phyloP scores from a whole-genome alignment of 257 asterid species.

The Eustoma russellianum region DNA sequence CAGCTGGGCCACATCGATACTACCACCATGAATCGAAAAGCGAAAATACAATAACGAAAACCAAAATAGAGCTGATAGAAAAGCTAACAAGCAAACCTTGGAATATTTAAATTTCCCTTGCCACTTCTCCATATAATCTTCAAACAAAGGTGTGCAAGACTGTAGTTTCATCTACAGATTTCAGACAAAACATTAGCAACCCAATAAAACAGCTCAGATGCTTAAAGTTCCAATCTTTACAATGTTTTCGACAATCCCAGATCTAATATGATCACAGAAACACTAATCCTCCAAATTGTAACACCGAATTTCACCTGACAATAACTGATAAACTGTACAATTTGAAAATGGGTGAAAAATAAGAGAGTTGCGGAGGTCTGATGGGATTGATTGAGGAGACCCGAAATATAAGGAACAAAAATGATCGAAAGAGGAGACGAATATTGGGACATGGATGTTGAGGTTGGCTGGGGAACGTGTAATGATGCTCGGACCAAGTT shows the following conservation, averaged over 20 bases:
- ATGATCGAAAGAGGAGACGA: background rate
- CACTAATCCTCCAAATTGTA: background rate
- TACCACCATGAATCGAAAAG: conserved; percentile 35
- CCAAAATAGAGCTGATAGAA: conserved; percentile 57
- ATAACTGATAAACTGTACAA: conserved; percentile 1
- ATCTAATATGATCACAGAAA: background rate
- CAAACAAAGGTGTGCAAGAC: conserved; percentile 16
- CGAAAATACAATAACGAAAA: conserved; percentile 46
- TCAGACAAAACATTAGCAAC: background rate
- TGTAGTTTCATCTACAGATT: conserved; percentile 54
- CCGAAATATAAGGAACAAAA: background rate
- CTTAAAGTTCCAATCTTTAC: conserved; percentile 1
- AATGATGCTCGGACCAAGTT: too few species aligned
- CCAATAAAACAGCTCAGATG: conserved; percentile 11
- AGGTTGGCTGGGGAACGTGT: too few species aligned
- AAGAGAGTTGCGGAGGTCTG: too few species aligned
- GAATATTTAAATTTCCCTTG: conserved; percentile 42
- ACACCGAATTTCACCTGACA: background rate
- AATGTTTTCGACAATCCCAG: background rate
- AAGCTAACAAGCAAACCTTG: conserved; percentile 45
- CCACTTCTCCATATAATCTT: conserved; percentile 51
- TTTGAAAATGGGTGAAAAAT: background rate
- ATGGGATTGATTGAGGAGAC: background rate
- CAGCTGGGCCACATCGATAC: conserved; percentile 15
- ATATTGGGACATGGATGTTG: background rate